Conservation (phyloP, 2,329 filamentous ascomycete genomes). For the Pestalotiopsis sp. region DNA sequence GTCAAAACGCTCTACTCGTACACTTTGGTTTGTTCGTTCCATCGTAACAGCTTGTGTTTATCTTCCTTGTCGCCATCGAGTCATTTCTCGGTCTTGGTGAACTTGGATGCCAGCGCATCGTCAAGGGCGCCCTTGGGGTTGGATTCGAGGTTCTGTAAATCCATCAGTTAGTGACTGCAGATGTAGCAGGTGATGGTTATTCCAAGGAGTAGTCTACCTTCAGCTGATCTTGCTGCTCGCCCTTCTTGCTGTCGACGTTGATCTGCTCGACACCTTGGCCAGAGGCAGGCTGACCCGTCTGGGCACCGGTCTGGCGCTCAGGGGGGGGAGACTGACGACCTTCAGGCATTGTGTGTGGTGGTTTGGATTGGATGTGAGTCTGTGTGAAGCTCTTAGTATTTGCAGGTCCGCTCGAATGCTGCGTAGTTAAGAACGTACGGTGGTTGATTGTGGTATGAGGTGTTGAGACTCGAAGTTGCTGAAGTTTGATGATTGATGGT, state of each 20-base stretch:
- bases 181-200: background rate
- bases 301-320: conserved; percentile 65
- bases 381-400: conserved; percentile 7
- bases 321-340: conserved; percentile 81
- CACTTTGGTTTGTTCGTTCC: conserved; percentile 2
- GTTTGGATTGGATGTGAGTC: conserved; percentile 17
- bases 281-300: conserved; percentile 61
- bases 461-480: background rate
- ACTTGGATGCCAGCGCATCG: conserved; percentile 62
- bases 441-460: background rate
- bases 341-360: conserved; percentile 52
- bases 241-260: conserved; percentile 50
- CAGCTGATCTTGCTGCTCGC: conserved; percentile 54
- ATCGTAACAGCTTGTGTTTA: conserved; percentile 8
- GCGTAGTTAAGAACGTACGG: background rate
- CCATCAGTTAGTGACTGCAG: conserved; percentile 12
- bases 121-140: conserved; percentile 71
- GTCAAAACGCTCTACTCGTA: conserved; percentile 2
- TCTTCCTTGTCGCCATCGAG: background rate
- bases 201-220: conserved; percentile 40
- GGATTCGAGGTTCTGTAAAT: conserved; percentile 51
- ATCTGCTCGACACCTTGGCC: conserved; percentile 60
- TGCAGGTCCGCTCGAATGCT: background rate
- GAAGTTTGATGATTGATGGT: background rate
- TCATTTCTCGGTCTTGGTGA: conserved; percentile 48